Conservation (phyloP, 116 monocot genomes). For the Trichopus zeylanicus region DNA sequence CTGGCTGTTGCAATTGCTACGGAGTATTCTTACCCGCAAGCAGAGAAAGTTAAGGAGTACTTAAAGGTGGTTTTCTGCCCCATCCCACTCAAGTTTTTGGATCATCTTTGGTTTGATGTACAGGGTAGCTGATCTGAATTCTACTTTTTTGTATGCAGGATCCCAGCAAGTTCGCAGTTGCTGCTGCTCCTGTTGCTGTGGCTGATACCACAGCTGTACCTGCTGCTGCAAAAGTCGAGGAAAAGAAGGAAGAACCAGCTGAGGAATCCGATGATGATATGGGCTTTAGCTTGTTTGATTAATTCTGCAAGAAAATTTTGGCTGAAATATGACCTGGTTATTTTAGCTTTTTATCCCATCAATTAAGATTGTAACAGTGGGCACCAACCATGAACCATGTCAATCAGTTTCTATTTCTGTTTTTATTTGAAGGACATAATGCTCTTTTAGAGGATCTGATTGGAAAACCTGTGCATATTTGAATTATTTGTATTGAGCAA, state of each 20-base stretch:
- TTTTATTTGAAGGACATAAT: too few relatives aligned
- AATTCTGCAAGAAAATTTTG: background rate
- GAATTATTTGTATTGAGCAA: too few relatives aligned
- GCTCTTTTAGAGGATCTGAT: too few relatives aligned
- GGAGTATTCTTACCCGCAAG: slow-evolving; percentile 51
- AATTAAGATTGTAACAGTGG: background rate
- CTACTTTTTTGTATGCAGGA: slow-evolving; percentile 19
- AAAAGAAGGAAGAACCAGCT: slow-evolving; percentile 47
- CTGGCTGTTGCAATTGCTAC: slow-evolving; percentile 51
- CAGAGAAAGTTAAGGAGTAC: slow-evolving; percentile 60
- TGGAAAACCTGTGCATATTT: too few relatives aligned
- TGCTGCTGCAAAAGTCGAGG: slow-evolving; percentile 21
- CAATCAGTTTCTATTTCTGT: too few relatives aligned
- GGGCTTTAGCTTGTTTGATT: slow-evolving; percentile 56
- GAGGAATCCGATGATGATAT: slow-evolving; percentile 55
- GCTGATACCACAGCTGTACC: slow-evolving; percentile 2
- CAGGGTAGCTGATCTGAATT: background rate
- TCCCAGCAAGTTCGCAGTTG: slow-evolving; percentile 60
- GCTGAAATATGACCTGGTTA: background rate
- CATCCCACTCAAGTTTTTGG: background rate
- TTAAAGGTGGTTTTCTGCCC: slow-evolving; percentile 23
- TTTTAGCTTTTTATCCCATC: background rate
- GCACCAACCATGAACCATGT: too few relatives aligned
- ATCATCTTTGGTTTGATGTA: too few relatives aligned
- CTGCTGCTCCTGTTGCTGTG: slow-evolving; percentile 21